A percentile compares a stretch with the other conserved stretches of the same genome.
Conservation (phyloP, 2,329 filamentous ascomycete species). For the Scleromitrula shiraiana region DNA sequence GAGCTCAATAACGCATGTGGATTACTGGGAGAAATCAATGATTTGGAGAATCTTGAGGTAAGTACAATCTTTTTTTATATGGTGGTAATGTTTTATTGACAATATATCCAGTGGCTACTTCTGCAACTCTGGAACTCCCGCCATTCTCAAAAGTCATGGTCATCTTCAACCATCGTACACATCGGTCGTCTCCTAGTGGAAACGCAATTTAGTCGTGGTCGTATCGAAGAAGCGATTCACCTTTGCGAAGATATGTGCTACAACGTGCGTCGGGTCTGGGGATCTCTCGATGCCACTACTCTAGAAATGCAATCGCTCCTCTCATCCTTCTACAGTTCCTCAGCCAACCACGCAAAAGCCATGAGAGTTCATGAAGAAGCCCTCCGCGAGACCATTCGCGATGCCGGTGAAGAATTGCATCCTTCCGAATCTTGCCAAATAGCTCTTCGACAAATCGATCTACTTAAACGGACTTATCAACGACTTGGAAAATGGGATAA, state of each 20-base stretch:
- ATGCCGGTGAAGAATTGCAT: conserved; percentile 21
- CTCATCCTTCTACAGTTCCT: conserved; percentile 17
- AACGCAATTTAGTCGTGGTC: conserved; percentile 14
- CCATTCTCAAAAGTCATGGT: conserved; percentile 14
- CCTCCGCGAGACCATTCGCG: conserved; percentile 21
- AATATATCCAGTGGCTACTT: conserved; percentile 12
- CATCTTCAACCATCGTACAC: conserved; percentile 13
- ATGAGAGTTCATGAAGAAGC: conserved; percentile 20
- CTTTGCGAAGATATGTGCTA: conserved; percentile 23
- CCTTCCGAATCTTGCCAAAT: conserved; percentile 25
- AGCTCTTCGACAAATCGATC: conserved; percentile 27
- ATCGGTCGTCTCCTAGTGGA: conserved; percentile 21
- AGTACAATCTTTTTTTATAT: background rate
- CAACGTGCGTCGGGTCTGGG: conserved; percentile 22
- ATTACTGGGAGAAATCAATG: conserved; percentile 40
- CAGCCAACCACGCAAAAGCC: conserved; percentile 13
- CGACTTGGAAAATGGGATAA: conserved; percentile 34
- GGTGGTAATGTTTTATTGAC: background rate
- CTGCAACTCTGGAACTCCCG: conserved; percentile 19
- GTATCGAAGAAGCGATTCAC: conserved; percentile 13
- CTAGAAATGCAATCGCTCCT: conserved; percentile 19
- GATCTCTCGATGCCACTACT: conserved; percentile 17
- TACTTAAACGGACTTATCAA: conserved; percentile 34
- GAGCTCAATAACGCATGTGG: conserved; percentile 39
- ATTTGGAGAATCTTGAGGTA: conserved; percentile 38